Evolutionary conservation across 1,139 yeast genomes (phyloP).

Genomic region (Lodderomyces metapsilosis): DNA sequence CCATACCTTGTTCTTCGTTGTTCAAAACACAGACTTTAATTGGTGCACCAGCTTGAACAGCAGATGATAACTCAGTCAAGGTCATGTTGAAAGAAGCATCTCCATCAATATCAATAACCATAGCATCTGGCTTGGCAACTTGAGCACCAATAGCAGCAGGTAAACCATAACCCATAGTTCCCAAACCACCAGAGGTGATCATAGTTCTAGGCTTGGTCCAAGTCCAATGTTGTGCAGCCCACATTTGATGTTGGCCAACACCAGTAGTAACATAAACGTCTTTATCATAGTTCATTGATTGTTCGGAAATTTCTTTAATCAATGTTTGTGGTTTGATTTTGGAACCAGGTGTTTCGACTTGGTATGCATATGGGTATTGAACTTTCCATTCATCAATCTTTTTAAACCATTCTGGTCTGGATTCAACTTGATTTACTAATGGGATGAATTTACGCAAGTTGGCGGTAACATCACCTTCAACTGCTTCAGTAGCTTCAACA

Average conservation of each 20-base stretch:
- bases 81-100: constrained; percentile 99
- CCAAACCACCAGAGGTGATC: constrained; percentile 97
- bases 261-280: constrained; percentile 92
- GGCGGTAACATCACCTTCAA: constrained; percentile 91
- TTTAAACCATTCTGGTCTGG: constrained; percentile 78
- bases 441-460: constrained; percentile 76
- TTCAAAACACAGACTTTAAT: constrained; percentile 85
- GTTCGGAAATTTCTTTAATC: constrained; percentile 71
- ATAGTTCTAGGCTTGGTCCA: constrained; percentile 91
- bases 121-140: constrained; percentile 90
- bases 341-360: constrained; percentile 73
- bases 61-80: constrained; percentile 85
- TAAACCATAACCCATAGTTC: constrained; percentile 97
- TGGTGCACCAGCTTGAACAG: constrained; percentile 91
- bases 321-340: constrained; percentile 92
- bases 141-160: constrained; percentile 99
- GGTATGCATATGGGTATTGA: constrained; percentile 82
- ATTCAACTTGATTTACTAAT: constrained; percentile 54
- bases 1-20: constrained; percentile 99
- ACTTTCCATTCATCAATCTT: constrained; percentile 79
- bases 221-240: constrained; percentile 98
- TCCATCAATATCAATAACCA: constrained; percentile 96
- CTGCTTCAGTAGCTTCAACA: constrained; percentile 93
- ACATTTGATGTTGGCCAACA: constrained; percentile 99
- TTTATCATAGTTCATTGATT: constrained; percentile 64